Conservation (phyloP, 805 yeast species). For the Maudiozyma bulderi region DNA sequence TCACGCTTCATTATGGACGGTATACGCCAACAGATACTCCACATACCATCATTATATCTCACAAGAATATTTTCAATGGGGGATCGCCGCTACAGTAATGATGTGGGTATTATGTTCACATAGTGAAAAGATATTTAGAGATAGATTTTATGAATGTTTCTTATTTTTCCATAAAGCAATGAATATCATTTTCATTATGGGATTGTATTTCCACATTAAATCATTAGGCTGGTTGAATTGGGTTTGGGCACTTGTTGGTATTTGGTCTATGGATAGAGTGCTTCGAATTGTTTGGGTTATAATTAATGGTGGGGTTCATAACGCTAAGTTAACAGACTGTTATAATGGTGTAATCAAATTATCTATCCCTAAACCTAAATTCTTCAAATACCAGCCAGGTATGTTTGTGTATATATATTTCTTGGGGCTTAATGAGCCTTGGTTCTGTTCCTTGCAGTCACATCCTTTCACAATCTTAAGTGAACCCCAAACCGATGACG, state of each 20-base stretch:
- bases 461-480: constrained; percentile 62
- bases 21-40: constrained; percentile 26
- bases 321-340: constrained; percentile 19
- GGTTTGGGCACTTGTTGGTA: constrained; percentile 34
- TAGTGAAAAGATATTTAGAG: constrained; percentile 44
- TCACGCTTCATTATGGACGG: constrained; percentile 51
- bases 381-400: constrained; percentile 46
- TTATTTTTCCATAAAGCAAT: constrained; percentile 47
- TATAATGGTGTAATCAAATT: constrained; percentile 34
- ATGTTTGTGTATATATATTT: constrained; percentile 50
- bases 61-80: constrained; percentile 40
- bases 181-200: constrained; percentile 43
- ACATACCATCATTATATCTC: constrained; percentile 33
- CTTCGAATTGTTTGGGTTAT: constrained; percentile 36
- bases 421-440: constrained; percentile 40
- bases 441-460: constrained; percentile 41
- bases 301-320: constrained; percentile 20
- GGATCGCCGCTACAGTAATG: constrained; percentile 37
- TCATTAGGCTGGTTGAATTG: constrained; percentile 46
- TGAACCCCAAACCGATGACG: constrained; percentile 28
- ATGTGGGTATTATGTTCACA: constrained; percentile 39
- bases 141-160: constrained; percentile 49
- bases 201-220: constrained; percentile 50
- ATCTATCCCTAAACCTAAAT: constrained; percentile 32
- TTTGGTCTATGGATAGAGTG: constrained; percentile 46